These are phyloP conservation scores for Microthlaspi erraticum DNA, from an alignment of 345 rosid genomes.

Conservation along the genomic window DNA sequence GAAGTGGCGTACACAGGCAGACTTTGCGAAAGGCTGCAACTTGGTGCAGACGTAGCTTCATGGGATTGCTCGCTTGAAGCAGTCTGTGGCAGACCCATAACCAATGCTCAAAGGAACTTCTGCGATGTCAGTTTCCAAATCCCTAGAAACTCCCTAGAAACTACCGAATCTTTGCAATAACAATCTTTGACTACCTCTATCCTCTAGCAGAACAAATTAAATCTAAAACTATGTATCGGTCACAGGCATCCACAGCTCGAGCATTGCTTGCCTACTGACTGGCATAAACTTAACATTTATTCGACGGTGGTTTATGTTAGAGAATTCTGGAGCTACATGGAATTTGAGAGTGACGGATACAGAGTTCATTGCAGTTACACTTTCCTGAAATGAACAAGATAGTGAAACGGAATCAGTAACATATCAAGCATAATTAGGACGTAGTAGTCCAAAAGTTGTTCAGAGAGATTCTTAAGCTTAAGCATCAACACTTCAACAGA, in stretches of 20 bases:
- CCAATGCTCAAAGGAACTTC: constrained; percentile 39
- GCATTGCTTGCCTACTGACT: constrained; percentile 45
- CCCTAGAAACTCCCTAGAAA: constrained; percentile 29
- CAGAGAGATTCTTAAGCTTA: neutral
- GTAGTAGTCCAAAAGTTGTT: constrained; percentile 25
- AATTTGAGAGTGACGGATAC: constrained; percentile 51
- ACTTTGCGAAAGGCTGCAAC: constrained; percentile 55
- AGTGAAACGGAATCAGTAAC: constrained; percentile 27
- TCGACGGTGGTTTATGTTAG: constrained; percentile 50
- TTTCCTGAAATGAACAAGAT: constrained; percentile 47
- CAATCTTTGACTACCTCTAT: constrained; percentile 19
- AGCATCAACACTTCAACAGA: constrained; percentile 14
- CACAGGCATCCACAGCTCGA: constrained; percentile 70
- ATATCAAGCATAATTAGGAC: too few species aligned
- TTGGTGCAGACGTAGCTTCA: constrained; percentile 52
- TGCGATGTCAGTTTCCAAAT: constrained; percentile 28
- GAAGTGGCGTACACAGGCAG: constrained; percentile 54
- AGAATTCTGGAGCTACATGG: constrained; percentile 53
- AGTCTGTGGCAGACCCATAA: constrained; percentile 86
- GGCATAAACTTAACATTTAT: constrained; percentile 48
- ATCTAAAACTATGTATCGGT: constrained; percentile 63
- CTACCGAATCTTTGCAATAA: constrained; percentile 32
- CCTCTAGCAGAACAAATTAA: constrained; percentile 12
- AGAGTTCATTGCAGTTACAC: constrained; percentile 52
- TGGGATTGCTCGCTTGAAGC: constrained; percentile 54